A percentile compares a stretch with the other conserved stretches of the same genome.
phyloP scores from a whole-genome alignment of 208 protist species.

The Perkinsela sp. region DNA sequence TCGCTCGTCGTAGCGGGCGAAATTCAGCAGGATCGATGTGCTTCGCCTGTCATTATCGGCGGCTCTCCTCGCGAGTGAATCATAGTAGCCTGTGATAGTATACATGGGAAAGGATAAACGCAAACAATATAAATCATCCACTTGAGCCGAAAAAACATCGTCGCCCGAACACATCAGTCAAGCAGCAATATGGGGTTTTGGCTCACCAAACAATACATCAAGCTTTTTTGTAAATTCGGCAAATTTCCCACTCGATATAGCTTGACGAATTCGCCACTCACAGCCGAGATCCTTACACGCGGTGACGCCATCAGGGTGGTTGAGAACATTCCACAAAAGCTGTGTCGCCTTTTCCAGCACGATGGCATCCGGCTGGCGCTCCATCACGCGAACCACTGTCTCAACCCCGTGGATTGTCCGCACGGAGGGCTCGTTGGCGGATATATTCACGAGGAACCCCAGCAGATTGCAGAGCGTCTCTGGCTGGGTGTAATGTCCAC shows the following conservation, averaged over 20 bases:
- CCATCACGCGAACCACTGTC: neutral
- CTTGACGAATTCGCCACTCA: neutral
- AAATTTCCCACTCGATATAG: neutral
- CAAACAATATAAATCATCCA: too few relatives aligned
- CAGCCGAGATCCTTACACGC: neutral
- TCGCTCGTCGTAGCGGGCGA: slow-evolving; percentile 51
- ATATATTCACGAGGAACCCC: neutral
- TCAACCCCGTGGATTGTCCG: neutral
- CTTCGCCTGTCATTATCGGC: slow-evolving; percentile 9
- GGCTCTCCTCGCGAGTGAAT: neutral
- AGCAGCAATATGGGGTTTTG: too few relatives aligned
- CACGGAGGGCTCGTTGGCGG: neutral
- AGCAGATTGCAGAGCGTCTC: neutral
- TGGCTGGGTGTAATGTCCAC: neutral
- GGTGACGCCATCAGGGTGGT: neutral
- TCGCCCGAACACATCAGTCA: too few relatives aligned
- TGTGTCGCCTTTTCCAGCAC: neutral
- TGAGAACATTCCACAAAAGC: neutral
- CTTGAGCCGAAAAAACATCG: too few relatives aligned
- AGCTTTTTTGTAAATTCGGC: neutral
- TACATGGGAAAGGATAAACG: too few relatives aligned
- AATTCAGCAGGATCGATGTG: slow-evolving; percentile 16
- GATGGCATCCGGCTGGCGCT: neutral
- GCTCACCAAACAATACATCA: neutral
- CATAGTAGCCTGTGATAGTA: too few relatives aligned